Conservation (phyloP, 208 protist genomes). For the Cochliopodium minus region DNA sequence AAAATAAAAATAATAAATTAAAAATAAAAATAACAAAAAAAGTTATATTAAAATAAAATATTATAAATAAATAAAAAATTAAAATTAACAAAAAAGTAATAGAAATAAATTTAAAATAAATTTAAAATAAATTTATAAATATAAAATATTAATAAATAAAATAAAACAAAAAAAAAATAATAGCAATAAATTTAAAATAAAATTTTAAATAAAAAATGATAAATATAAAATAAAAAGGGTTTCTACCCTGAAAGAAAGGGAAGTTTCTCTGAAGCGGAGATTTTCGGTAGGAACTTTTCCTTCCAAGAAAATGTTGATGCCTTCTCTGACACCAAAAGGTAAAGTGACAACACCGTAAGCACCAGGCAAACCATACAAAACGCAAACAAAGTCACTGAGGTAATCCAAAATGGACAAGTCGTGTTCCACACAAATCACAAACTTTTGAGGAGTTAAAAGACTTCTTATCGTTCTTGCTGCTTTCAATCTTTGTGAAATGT, state of each 20-base stretch:
- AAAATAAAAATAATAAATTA: too few species aligned
- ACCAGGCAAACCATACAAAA: conserved; percentile 93
- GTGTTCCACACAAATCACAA: conserved; percentile 98
- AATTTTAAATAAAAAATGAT: too few species aligned
- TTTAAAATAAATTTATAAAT: too few species aligned
- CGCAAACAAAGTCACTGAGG: conserved; percentile 98
- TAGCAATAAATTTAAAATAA: too few species aligned
- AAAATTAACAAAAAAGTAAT: too few species aligned
- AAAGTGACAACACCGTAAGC: conserved; percentile 99
- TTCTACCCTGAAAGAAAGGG: conserved; percentile 80
- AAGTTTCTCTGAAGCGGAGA: conserved; percentile 90
- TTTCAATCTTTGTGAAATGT: conserved; percentile 95
- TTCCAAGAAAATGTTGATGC: conserved; percentile 99
- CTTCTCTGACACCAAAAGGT: conserved; percentile 96
- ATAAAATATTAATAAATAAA: too few species aligned
- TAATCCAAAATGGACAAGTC: conserved; percentile 98
- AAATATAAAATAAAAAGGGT: neutral
- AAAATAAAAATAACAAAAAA: too few species aligned
- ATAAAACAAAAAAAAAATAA: too few species aligned
- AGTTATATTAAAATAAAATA: too few species aligned
- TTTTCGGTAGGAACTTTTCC: conserved; percentile 99
- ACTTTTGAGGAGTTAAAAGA: conserved; percentile 70
- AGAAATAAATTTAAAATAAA: too few species aligned
- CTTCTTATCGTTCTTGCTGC: conserved; percentile 85
- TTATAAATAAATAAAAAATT: too few species aligned